These are phyloP conservation scores for Pseudogymnoascus sp. DNA, from an alignment of 2,329 filamentous ascomycete genomes.

Conservation along the genomic window DNA sequence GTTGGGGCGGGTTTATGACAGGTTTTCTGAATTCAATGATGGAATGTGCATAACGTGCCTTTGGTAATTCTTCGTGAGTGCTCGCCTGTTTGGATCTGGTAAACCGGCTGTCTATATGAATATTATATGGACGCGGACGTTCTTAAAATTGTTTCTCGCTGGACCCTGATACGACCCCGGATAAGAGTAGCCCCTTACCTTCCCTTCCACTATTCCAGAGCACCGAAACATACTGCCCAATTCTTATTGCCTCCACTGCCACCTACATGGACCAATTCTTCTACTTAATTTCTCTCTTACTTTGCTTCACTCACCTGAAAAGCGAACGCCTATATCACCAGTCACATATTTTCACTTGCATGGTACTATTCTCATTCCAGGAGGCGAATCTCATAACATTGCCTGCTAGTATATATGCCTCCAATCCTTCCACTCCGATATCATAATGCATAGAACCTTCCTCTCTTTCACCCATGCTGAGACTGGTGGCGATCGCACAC, in stretches of 20 bases:
- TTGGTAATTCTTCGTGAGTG: not conserved
- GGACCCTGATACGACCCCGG: not conserved
- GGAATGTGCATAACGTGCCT: not conserved
- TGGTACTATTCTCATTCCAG: not conserved
- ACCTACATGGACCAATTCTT: not conserved
- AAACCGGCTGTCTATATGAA: not conserved
- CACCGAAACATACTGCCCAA: not conserved
- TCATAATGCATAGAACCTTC: not conserved
- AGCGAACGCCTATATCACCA: not conserved
- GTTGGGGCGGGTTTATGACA: not conserved
- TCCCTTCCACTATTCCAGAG: not conserved
- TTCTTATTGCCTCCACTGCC: not conserved
- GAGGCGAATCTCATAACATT: not conserved
- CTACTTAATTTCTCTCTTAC: not conserved
- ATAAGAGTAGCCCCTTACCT: not conserved
- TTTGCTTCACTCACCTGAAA: not conserved
- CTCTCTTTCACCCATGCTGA: not conserved
- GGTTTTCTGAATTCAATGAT: constrained; percentile 8
- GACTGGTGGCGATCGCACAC: not conserved
- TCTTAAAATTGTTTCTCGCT: not conserved
- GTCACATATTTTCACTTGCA: not conserved
- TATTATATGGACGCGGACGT: not conserved
- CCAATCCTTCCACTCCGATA: not conserved
- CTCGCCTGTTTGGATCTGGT: not conserved
- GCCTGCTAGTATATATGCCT: not conserved